Evolutionary conservation across 805 yeast species (phyloP), one percentile per base, ranked within the genome.

Genomic region (Brettanomyces anomalus): DNA sequence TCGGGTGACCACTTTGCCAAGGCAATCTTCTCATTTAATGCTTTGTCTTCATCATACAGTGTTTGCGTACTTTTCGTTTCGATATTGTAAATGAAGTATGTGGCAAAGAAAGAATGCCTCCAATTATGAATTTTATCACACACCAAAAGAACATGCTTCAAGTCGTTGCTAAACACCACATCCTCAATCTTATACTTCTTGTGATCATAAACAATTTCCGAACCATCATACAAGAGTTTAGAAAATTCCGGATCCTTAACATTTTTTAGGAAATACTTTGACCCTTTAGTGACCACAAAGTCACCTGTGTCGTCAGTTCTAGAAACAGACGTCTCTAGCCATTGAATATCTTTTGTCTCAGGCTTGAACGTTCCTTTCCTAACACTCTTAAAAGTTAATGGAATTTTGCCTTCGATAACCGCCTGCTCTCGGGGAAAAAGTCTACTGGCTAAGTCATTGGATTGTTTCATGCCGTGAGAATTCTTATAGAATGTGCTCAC

Each of bases 1-100:
- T 74, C 70, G 30, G 96, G 94, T 4, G 93, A 74, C 83, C 93
- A 86, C 41, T 67, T 57, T 0, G 86, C 85, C 21, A 75, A 47
- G 0, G 81, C 57, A 0, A 71, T 50, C 13, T 51, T 44, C 8
- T 47, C 58, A 15, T 68, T 51, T 34, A 59, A 54, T 2, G 19
- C 39, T 3, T 39, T 15, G 4, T 52, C 54, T 1, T 47, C 49
- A 4, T 49, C 57, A 17, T 51, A 51, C 4, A 57, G 31, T 1
- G 60, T 56, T 32, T 50, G 53, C n/a, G 57, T 30, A 11, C 36
- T 21, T 7, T 45, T 61, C 0, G 64, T 48, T 0, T 53, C 60
- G 14, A 77, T 60, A 45, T 83, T 76, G 44, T 72, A 69, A 5
- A 85, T 46, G 77, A 85, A 86, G 60, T 76, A 83, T 7, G 66